phyloP scores from a whole-genome alignment of 208 protist genomes.

The Leishmania lainsoni region DNA sequence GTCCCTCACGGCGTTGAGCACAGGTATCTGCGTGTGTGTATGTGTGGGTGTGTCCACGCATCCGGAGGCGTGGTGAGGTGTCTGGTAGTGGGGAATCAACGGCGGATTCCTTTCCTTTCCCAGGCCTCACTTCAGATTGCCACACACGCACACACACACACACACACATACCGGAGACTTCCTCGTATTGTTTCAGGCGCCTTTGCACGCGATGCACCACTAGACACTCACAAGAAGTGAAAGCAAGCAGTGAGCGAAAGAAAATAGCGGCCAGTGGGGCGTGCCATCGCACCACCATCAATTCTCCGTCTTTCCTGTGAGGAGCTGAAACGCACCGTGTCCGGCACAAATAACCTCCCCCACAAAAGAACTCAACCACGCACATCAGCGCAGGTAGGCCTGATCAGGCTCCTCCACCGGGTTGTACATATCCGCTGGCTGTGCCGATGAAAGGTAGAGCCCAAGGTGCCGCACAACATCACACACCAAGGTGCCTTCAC shows the following conservation, averaged over 20 bases:
- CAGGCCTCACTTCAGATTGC: background rate
- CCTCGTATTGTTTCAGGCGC: background rate
- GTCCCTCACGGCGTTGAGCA: background rate
- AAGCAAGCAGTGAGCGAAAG: background rate
- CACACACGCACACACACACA: background rate
- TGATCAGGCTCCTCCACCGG: conserved; percentile 44
- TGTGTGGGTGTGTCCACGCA: background rate
- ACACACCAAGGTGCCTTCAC: conserved; percentile 45
- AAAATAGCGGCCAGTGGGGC: too few relatives aligned
- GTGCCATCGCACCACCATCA: background rate
- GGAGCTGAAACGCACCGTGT: background rate
- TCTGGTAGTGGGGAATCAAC: background rate
- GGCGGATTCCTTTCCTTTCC: background rate
- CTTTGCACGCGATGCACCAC: background rate
- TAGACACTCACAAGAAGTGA: background rate
- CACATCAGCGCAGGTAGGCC: background rate
- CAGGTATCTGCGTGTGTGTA: too few relatives aligned
- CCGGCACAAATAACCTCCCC: background rate
- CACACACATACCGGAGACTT: too few relatives aligned
- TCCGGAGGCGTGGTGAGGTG: background rate
- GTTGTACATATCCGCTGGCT: conserved; percentile 61
- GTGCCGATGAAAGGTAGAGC: conserved; percentile 52
- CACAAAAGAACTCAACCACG: background rate
- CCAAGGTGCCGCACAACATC: conserved; percentile 75
- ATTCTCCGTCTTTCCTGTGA: background rate